Base-by-base conservation (phyloP, 768 basidiomycete species). In the Tricholoma hemisulphureum region DNA sequence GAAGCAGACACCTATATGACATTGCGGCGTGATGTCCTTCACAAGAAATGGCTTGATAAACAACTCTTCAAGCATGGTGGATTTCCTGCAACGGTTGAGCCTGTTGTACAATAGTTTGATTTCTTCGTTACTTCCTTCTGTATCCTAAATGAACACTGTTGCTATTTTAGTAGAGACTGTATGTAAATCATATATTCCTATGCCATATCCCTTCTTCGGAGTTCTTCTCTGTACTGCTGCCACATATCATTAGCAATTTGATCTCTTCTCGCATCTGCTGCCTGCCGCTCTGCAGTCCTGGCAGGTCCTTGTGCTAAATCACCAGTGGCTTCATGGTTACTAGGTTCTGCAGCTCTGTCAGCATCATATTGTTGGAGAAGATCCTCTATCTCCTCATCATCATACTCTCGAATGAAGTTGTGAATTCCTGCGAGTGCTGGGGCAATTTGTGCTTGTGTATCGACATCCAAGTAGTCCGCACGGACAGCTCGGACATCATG, bases 341-440 rank as follows among this genome's bases (percentile, higher is more conserved):
- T 43, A 43, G 41, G 21, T 43, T 23, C 41, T 43, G 20, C 10
- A 9, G 6, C 41, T 43, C 41, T 10, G 21, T 43, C 41, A 43
- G 41, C 21, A 23, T 4, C 41, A 43, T 23, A 20, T 23, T 43
- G 41, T 6, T 43, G 20, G 10, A 43, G 41, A 43, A 43, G 20
- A 23, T 43, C 41, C 7, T 21, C 20, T 23, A 43, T 21, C 21
- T 43, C 41, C 10, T 43, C 41, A 2, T 23, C 21, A 23, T 43
- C 41, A 43, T 43, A 43, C 41, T 43, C 41, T 43, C 21, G 11
- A 43, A 43, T 43, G 10, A 76, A 70, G 57, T 76, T 75, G 61
- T 74, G 71, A 11, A 73, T 29, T 0, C 60, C 67, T 35, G 57
- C 58, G 32, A 74, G 59, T 5, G 71, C 71, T 14, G 61, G 51